Base-by-base conservation (phyloP, 331 rosid species). In the Arachis monticola region DNA sequence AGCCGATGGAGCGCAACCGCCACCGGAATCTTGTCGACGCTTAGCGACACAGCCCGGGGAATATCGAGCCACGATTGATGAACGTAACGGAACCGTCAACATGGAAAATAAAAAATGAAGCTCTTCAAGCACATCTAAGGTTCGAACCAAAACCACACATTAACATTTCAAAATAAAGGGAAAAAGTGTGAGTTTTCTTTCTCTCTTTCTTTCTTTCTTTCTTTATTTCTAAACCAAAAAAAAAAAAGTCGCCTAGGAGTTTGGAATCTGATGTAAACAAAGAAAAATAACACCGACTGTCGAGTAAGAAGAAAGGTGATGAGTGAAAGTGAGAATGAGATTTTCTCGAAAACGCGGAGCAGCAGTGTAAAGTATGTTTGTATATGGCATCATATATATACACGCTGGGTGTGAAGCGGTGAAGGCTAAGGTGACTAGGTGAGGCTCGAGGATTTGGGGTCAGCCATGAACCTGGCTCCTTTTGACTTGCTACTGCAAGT, bases 31-130 rank as follows among this genome's bases (percentile, higher is more conserved):
- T 62, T 79, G 69, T 83, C 92, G 1, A 92, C 89, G 83, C 75
- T 79, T 73, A 93, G 82, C 9, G 98, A 97, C 60, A 83, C 87
- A 2, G 97, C 97, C 50, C 76, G 85, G 9, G 99, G 99, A 60
- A 90, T 69, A 75, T 90, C 91, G 80, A 79, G 78, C 74, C 70
- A 60, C 35, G 51, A 46, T 75, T 75, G 73, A 58, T 74, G 70
- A 74, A 69, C 12, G 60, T 60, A 79, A 84, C 50, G 60, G 61
- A 79, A 84, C 50, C 83, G 78, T 69, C n/a, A 70, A 82, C 71
- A 60, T 38, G 65, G 63, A 10, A 12, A 76, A 60, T 38, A 38
- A 38, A 38, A 38, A 38, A 38, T 5, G 30, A 57, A 78, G 60
- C 77, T 48, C 53, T 27, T 27, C 40, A 38, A 38, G 53, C 7